Conservation (phyloP, 305 asterid species). For the Fraxinus sp. region DNA sequence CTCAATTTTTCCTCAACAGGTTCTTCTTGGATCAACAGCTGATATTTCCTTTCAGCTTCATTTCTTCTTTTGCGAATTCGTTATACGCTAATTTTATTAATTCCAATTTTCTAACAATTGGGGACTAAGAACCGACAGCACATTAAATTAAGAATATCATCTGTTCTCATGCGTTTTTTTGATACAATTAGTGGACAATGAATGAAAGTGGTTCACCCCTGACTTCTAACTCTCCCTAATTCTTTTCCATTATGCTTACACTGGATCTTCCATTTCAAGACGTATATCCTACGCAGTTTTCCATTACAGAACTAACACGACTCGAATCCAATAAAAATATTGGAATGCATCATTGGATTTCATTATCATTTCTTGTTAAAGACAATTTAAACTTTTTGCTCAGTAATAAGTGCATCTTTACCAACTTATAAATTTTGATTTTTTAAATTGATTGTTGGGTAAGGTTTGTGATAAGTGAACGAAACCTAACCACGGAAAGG, state of each 20-base stretch:
- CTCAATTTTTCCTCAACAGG: constrained; percentile 95
- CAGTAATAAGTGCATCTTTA: neutral
- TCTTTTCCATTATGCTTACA: neutral
- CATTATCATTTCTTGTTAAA: neutral
- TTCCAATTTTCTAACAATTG: neutral
- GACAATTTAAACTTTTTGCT: neutral
- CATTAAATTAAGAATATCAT: neutral
- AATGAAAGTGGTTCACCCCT: neutral
- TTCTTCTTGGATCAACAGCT: constrained; percentile 22
- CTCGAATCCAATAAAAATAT: neutral
- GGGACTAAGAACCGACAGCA: neutral
- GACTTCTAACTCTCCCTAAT: neutral
- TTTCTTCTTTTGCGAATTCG: neutral
- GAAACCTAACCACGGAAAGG: neutral
- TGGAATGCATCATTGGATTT: neutral
- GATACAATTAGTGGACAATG: neutral
- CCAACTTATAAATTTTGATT: constrained; percentile 1
- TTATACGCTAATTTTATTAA: neutral
- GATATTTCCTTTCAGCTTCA: neutral
- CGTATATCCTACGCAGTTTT: neutral
- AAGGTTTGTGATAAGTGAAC: neutral
- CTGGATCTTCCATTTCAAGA: neutral
- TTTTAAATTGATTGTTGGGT: neutral
- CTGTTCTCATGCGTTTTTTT: neutral
- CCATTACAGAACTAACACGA: neutral